Evolutionary conservation across 495 filamentous ascomycete genomes (phyloP).

Genomic region (Podospora conica): DNA sequence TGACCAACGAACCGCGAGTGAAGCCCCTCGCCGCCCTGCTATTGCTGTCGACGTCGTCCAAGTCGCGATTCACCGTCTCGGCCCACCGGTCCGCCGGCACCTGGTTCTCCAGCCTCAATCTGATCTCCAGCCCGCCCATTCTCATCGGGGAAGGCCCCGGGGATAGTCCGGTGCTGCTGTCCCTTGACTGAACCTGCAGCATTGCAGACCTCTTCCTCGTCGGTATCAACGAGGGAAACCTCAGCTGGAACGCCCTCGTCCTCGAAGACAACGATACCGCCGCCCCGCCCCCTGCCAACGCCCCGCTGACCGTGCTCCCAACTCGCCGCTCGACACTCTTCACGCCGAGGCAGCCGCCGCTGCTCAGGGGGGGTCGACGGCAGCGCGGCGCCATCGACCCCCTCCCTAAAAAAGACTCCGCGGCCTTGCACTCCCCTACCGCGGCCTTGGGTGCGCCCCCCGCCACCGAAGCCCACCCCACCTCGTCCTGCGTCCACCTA

Average conservation of each 20-base stretch:
- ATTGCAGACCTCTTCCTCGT: slow-evolving; percentile 9
- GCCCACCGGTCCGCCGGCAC: slow-evolving; percentile 18
- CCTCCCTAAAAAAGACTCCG: slow-evolving; percentile 33
- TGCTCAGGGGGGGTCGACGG: background rate
- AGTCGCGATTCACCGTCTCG: slow-evolving; percentile 15
- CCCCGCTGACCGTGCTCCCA: background rate
- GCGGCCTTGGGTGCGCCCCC: slow-evolving; percentile 30
- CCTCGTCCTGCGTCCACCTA: slow-evolving; percentile 36
- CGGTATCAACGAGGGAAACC: slow-evolving; percentile 13
- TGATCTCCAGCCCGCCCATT: slow-evolving; percentile 6
- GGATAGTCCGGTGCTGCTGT: background rate
- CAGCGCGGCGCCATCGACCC: slow-evolving; percentile 11
- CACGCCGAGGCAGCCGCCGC: background rate
- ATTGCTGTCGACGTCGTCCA: slow-evolving; percentile 12
- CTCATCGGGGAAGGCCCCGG: slow-evolving; percentile 3
- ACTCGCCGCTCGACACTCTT: background rate
- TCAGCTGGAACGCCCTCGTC: slow-evolving; percentile 5
- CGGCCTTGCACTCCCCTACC: slow-evolving; percentile 4
- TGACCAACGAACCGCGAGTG: background rate
- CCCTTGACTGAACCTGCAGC: too few relatives aligned
- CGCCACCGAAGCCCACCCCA: slow-evolving; percentile 44
- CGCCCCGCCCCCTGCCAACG: background rate
- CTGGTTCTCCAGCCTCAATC: slow-evolving; percentile 15
- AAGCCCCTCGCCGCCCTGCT: slow-evolving; percentile 1
- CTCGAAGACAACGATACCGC: slow-evolving; percentile 26